Base-by-base conservation (phyloP, 306 rosid species). In the Amphicarpaea edgeworthii region DNA sequence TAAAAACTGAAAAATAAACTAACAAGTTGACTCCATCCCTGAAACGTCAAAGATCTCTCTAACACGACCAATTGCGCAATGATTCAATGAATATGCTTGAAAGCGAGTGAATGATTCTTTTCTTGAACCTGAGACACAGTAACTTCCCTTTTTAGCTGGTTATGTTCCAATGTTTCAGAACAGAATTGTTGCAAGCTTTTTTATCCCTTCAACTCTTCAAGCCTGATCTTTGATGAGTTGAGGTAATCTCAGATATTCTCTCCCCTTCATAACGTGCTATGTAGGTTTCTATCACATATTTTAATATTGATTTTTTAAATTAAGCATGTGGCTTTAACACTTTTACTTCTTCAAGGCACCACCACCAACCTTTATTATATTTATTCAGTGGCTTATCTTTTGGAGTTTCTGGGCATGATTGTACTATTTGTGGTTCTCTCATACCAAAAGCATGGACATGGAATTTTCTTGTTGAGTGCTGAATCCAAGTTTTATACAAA, bases 251-350 rank as follows among this genome's bases (percentile, higher is more conserved):
- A 77, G 72, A 64, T 77, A 24, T 72, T 61, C 43, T 61, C 43
- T 80, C 70, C 10, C 45, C 7, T 47, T 51, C 78, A 30, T 14
- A 37, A 51, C 64, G 68, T 82, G 43, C 50, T 67, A 37, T 58
- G 7, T 0, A 58, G 62, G 30, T 67, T 50, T 77, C 11, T 71
- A 21, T 64, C 42, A 12, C 34, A 45, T 57, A n/a, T 55, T 43
- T n/a, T n/a, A n/a, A 58, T 41, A 58, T 58, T 17, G 38, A 4
- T 9, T 42, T 8, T 30, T 8, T 40, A 68, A 38, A 70, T 69
- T 54, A 26, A 42, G 30, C 90, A 73, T 84, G 89, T 83, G 87
- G 80, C 64, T 87, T 28, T 28, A n/a, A n/a, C n/a, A n/a, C n/a
- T n/a, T 60, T 78, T 1, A 10, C 73, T 55, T 49, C 17, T 26